These are phyloP conservation scores for Boletus subluridellus DNA, from an alignment of 1,284 basidiomycete genomes.

Conservation along the genomic window DNA sequence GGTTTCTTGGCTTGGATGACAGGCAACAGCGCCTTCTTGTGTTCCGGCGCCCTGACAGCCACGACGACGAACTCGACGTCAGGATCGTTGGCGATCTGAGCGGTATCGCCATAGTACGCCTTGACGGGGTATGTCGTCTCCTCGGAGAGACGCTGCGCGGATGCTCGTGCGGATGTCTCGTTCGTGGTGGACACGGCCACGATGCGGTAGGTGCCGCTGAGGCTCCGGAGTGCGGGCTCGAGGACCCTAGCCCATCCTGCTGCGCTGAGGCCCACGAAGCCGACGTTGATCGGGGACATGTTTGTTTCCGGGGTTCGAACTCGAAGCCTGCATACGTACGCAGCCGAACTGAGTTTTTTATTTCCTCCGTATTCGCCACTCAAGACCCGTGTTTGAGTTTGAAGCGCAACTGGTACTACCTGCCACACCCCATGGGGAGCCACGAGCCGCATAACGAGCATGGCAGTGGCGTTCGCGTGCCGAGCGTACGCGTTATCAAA, in stretches of 20 bases:
- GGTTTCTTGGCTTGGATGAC: conserved; percentile 17
- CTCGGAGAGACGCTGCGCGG: conserved; percentile 10
- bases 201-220: conserved; percentile 14
- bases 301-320: not conserved
- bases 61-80: conserved; percentile 17
- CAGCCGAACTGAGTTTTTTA: too few relatives aligned
- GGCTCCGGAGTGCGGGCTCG: conserved; percentile 10
- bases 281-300: conserved; percentile 11
- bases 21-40: conserved; percentile 11
- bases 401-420: too few relatives aligned
- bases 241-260: conserved; percentile 11
- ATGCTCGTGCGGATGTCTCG: conserved; percentile 11
- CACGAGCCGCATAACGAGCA: too few relatives aligned
- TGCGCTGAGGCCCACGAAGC: conserved; percentile 15
- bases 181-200: conserved; percentile 18
- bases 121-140: conserved; percentile 12
- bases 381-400: too few relatives aligned
- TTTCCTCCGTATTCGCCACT: not conserved
- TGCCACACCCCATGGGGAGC: too few relatives aligned
- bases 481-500: too few relatives aligned
- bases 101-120: conserved; percentile 14
- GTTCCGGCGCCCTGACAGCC: conserved; percentile 13
- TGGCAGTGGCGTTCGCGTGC: too few relatives aligned
- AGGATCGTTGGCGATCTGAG: conserved; percentile 16
- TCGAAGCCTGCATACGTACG: too few relatives aligned